Conservation (phyloP, 306 rosid species). For the Adenanthera pavonina region DNA sequence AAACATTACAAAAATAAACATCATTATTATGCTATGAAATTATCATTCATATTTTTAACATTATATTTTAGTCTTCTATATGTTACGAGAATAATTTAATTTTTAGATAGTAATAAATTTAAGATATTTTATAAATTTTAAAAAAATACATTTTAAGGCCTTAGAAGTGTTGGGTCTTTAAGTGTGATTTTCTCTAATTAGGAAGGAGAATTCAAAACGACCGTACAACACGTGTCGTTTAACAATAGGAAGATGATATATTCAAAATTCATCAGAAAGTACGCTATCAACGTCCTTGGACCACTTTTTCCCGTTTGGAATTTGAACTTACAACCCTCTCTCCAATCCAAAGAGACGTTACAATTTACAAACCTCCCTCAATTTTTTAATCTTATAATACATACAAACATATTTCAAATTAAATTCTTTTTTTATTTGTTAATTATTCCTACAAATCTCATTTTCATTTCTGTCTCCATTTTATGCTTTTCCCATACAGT, state of each 20-base stretch:
- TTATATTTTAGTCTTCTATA: too few species aligned
- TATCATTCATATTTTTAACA: too few species aligned
- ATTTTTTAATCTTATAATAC: slow-evolving; percentile 12
- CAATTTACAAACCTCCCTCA: slow-evolving; percentile 44
- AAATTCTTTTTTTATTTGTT: not conserved
- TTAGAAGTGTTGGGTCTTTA: too few species aligned
- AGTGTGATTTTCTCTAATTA: not conserved
- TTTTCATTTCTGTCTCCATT: not conserved
- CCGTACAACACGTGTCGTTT: slow-evolving; percentile 27
- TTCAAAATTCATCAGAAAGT: not conserved
- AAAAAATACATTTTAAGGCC: too few species aligned
- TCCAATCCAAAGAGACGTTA: slow-evolving; percentile 62
- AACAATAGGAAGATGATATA: not conserved
- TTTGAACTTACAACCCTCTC: slow-evolving; percentile 56
- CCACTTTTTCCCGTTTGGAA: slow-evolving; percentile 48
- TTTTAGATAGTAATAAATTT: too few species aligned
- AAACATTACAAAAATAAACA: too few species aligned
- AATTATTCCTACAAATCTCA: not conserved
- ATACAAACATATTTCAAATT: slow-evolving; percentile 9
- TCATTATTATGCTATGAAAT: too few species aligned
- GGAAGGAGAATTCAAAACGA: not conserved
- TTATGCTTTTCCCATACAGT: slow-evolving; percentile 13
- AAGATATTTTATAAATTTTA: too few species aligned
- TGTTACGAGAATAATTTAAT: too few species aligned
- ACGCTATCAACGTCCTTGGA: not conserved